Base-by-base conservation (phyloP, 2,329 filamentous ascomycete species). In the Calonectria hongkongensis region DNA sequence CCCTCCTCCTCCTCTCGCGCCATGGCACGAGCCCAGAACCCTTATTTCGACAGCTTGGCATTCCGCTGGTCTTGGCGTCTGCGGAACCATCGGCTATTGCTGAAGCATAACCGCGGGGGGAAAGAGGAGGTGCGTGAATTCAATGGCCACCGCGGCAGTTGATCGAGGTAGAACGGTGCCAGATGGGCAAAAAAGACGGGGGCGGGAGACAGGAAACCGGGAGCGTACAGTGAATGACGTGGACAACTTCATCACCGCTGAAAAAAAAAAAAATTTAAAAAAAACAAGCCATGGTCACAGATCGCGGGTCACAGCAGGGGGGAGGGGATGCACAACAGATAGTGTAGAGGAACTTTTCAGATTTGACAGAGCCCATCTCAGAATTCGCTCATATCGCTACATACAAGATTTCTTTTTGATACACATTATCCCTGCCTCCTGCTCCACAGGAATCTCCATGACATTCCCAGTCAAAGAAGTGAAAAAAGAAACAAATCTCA, bases 381-480 rank as follows among this genome's bases (percentile, higher is more conserved):
- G 10, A 60, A 60, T 41, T 60, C 15, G 54, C 54, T 60, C 54
- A 27, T 4, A 41, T 60, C 54, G 15, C 33, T 60, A 60, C 21
- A 60, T 41, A 43, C 54, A 60, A 41, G 21, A 41, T 60, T 60
- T 58, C 10, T 60, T 60, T 33, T 33, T 60, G 54, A 60, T 60
- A 60, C 36, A 60, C 54, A 60, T 60, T 60, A 60, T 60, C 13
- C 54, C 54, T 60, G 54, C n/a, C 13, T 41, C 54, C 54, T 60
- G 54, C 36, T 41, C 54, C 54, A 41, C 54, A 60, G 33, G 54
- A 60, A 41, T 41, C 54, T 60, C 33, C 54, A 39, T 60, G 21
- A 7, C 16, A 41, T 36, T 60, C 21, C 33, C 16, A 16, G 54
- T 33, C 30, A 39, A 18, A 58, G 30, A 58, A 58, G 13, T 41